A percentile compares a stretch with the other conserved stretches of the same genome.
Conservation (phyloP, 805 yeast species). For the Kluyveromyces starmeri region DNA sequence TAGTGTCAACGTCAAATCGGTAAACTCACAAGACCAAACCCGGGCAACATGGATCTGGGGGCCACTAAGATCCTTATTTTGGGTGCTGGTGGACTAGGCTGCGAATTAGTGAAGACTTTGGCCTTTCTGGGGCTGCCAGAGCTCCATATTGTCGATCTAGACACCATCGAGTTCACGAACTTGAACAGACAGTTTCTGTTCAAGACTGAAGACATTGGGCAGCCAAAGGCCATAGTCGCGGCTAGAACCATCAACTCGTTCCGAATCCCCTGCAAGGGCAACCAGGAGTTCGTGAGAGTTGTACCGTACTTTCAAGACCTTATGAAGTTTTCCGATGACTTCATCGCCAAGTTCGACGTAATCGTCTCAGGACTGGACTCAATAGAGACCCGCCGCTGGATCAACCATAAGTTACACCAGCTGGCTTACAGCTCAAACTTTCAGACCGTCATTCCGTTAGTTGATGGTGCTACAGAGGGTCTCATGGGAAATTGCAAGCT, state of each 20-base stretch:
- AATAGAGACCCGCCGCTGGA: slow-evolving; percentile 86
- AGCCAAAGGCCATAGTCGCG: slow-evolving; percentile 75
- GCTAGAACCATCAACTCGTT: slow-evolving; percentile 43
- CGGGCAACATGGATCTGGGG: slow-evolving; percentile 1
- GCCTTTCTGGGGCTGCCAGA: slow-evolving; percentile 66
- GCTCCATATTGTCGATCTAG: slow-evolving; percentile 82
- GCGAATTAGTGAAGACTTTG: slow-evolving; percentile 76
- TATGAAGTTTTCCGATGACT: slow-evolving; percentile 52
- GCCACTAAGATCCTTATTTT: slow-evolving; percentile 55
- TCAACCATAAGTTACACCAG: slow-evolving; percentile 58
- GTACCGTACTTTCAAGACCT: slow-evolving; percentile 57
- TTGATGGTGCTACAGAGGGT: slow-evolving; percentile 96
- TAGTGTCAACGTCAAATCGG: too few relatives aligned
- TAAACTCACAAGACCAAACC: too few relatives aligned
- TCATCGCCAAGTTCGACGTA: slow-evolving; percentile 58
- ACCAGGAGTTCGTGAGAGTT: slow-evolving; percentile 36
- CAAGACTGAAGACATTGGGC: slow-evolving; percentile 70
- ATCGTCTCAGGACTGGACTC: slow-evolving; percentile 85
- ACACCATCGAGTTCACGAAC: slow-evolving; percentile 85
- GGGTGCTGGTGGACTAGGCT: slow-evolving; percentile 95
- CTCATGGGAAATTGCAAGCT: slow-evolving; percentile 85
- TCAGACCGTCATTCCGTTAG: slow-evolving; percentile 49
- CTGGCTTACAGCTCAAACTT: slow-evolving; percentile 48
- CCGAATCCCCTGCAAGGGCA: slow-evolving; percentile 6
- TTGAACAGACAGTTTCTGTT: slow-evolving; percentile 87